Evolutionary conservation across 352 stramenopile species (phyloP), one percentile per base, ranked within the genome.

Genomic region (Pythium scleroteichum): DNA sequence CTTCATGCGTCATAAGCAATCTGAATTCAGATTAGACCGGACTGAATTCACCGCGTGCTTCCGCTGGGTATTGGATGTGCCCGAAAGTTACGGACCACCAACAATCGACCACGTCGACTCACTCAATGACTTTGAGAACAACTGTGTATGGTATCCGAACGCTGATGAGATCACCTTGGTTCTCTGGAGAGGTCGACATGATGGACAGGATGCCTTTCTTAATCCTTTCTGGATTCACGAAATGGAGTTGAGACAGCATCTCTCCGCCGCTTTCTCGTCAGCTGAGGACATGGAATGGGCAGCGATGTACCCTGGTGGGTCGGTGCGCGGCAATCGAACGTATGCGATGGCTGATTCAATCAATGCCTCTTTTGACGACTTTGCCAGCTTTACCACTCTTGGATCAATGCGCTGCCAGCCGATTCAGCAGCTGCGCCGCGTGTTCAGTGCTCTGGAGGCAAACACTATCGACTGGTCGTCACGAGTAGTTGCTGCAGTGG

Each of bases 221-320:
- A 16, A 60, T 52, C 53, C 40, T 13, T 60, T 60, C 53, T 45
- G 24, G 53, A 60, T 60, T 17, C n/a, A 12, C 0, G 29, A 23
- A 20, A 27, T 20, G 1, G 32, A 45, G n/a, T 60, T 40, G 1
- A 35, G 26, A 14, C 7, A 17, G 13, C 41, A 52, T 26, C 49
- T 59, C 27, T 51, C n/a, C 6, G 14, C 26, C 3, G 26, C 20
- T 23, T 23, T 50, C 17, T 22, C 40, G 12, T 2, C 20, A 0
- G 13, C 42, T 1, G n/a, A 9, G 14, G 29, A 35, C 13, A 52
- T 60, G 40, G 19, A 47, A 26, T 62, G 54, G 54, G 14, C 33
- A 0, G 22, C 47, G 22, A 23, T 3, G 13, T 54, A 40, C 38
- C 44, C 54, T 17, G 44, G 44, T 8, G 54, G 44, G 0, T 20